A percentile compares a stretch with the other conserved stretches of the same genome.
phyloP scores from a whole-genome alignment of 2,329 filamentous ascomycete genomes.

The Talaromyces sp. region DNA sequence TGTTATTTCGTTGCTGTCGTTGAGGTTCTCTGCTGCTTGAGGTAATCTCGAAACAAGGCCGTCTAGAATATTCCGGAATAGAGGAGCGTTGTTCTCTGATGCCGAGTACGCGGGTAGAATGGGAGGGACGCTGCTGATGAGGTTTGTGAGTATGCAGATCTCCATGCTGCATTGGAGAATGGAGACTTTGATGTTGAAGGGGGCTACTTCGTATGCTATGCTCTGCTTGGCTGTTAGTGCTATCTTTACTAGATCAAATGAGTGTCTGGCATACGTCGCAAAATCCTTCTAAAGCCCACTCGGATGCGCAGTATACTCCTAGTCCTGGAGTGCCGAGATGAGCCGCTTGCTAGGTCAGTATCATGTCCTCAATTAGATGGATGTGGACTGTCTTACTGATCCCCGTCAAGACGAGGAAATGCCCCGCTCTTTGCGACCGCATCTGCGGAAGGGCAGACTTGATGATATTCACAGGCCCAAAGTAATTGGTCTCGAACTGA shows the following conservation, averaged over 20 bases:
- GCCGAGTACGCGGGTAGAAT: conserved; percentile 65
- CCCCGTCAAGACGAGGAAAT: conserved; percentile 85
- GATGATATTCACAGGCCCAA: conserved; percentile 93
- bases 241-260: neutral
- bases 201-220: conserved; percentile 90
- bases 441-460: conserved; percentile 80
- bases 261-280: conserved; percentile 62
- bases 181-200: conserved; percentile 94
- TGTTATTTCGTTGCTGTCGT: conserved; percentile 6
- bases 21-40: conserved; percentile 35
- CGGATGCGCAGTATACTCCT: conserved; percentile 84
- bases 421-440: conserved; percentile 75
- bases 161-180: conserved; percentile 96
- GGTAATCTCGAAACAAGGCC: conserved; percentile 75
- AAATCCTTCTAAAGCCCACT: conserved; percentile 93
- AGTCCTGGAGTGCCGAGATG: conserved; percentile 91
- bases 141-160: conserved; percentile 80
- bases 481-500: conserved; percentile 93
- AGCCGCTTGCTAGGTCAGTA: conserved; percentile 51
- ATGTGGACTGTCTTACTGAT: conserved; percentile 54
- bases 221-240: conserved; percentile 44
- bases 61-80: conserved; percentile 76
- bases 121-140: conserved; percentile 77
- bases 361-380: neutral
- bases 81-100: conserved; percentile 70